These are phyloP conservation scores for Umbilicus rupestris DNA, from an alignment of 164 flowering plant genomes.

Conservation along the genomic window DNA sequence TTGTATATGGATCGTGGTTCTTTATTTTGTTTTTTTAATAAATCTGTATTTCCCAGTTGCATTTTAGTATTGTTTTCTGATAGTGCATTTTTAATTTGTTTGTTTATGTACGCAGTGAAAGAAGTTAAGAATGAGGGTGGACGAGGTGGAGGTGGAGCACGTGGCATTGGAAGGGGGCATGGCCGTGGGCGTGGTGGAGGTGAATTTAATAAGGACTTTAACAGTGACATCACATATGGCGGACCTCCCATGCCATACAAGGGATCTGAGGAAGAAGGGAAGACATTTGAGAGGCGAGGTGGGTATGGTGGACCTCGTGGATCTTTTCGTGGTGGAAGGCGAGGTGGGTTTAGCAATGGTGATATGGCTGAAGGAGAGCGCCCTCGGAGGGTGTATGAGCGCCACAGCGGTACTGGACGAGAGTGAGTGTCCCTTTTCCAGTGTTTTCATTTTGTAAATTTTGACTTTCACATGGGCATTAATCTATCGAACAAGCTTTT, in stretches of 20 bases:
- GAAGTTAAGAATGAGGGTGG: conserved; percentile 44
- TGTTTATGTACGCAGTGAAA: conserved; percentile 29
- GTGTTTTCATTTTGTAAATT: background rate
- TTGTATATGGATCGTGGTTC: too few species aligned
- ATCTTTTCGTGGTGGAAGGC: conserved; percentile 45
- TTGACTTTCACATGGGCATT: background rate
- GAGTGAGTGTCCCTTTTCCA: conserved; percentile 25
- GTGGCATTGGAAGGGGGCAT: conserved; percentile 18
- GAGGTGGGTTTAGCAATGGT: conserved; percentile 51
- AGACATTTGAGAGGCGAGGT: conserved; percentile 29
- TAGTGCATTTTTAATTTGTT: background rate
- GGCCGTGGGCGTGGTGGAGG: conserved; percentile 30
- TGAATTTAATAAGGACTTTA: conserved; percentile 12
- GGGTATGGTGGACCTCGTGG: conserved; percentile 43
- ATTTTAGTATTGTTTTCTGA: too few species aligned
- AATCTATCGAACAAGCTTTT: too few species aligned
- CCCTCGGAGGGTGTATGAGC: conserved; percentile 43
- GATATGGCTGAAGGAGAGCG: conserved; percentile 44
- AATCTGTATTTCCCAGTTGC: too few species aligned
- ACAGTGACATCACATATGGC: conserved; percentile 30
- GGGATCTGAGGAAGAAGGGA: conserved; percentile 27
- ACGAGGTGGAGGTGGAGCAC: conserved; percentile 28
- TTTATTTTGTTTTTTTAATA: too few species aligned
- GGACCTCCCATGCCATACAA: conserved; percentile 25
- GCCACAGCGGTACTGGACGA: conserved; percentile 58